Evolutionary conservation across 2,329 filamentous ascomycete genomes (phyloP).

Genomic region (Harringtonia aguacate): DNA sequence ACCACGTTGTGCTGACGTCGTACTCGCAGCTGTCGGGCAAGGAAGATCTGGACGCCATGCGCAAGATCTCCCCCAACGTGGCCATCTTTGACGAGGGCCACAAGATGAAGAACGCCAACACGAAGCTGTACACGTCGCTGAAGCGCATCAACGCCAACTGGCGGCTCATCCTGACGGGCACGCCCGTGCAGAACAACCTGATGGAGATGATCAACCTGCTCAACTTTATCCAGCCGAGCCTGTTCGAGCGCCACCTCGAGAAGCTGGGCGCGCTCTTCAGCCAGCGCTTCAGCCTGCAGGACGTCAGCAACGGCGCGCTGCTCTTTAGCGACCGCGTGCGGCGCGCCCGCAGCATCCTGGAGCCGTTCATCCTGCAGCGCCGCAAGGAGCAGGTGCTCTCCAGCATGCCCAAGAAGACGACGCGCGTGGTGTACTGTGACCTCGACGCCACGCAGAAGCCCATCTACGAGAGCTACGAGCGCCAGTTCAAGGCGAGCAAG

Average conservation of each 20-base stretch:
- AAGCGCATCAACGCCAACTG: slow-evolving; percentile 70
- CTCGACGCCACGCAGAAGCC: slow-evolving; percentile 62
- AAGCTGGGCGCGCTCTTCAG: slow-evolving; percentile 83
- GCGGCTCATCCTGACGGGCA: slow-evolving; percentile 79
- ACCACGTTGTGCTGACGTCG: slow-evolving; percentile 51
- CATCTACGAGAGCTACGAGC: slow-evolving; percentile 58
- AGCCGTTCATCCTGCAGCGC: slow-evolving; percentile 86
- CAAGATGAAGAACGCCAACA: slow-evolving; percentile 79
- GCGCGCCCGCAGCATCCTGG: slow-evolving; percentile 81
- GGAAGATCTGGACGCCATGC: slow-evolving; percentile 40
- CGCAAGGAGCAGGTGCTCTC: slow-evolving; percentile 88
- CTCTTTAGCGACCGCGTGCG: slow-evolving; percentile 80
- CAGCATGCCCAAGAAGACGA: slow-evolving; percentile 71
- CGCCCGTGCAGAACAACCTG: slow-evolving; percentile 88
- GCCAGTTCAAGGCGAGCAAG: slow-evolving; percentile 52
- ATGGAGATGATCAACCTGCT: slow-evolving; percentile 84
- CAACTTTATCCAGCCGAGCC: slow-evolving; percentile 81
- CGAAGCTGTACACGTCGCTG: slow-evolving; percentile 69
- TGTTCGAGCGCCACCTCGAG: slow-evolving; percentile 69
- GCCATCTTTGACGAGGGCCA: slow-evolving; percentile 91
- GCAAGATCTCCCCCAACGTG: slow-evolving; percentile 35
- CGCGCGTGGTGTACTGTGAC: slow-evolving; percentile 69
- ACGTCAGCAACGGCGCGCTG: slow-evolving; percentile 69
- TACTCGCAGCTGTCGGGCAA: slow-evolving; percentile 46
- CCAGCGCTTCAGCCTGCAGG: slow-evolving; percentile 76